Base-by-base conservation (phyloP, 2,329 filamentous ascomycete species). In the Fusarium mundagurra region DNA sequence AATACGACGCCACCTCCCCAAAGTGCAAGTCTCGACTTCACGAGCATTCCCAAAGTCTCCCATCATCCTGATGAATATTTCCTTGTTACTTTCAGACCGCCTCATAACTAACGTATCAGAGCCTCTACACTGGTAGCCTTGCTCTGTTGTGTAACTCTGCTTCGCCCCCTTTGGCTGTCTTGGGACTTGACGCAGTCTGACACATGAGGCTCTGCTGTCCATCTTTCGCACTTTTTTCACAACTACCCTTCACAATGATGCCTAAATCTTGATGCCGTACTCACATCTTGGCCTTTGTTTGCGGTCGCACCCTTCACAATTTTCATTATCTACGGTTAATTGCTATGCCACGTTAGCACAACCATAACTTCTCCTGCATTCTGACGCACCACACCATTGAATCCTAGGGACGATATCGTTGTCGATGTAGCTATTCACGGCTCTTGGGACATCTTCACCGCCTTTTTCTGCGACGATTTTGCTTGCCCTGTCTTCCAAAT, bases 301-400 rank as follows among this genome's bases (percentile, higher is more conserved):
- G 1, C 24, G 65, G 69, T 41, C 69, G 44, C 64, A 62, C 41
- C 33, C n/a, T 29, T 24, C 44, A 54, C 34, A 51, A 36, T 41
- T 57, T 48, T 47, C 53, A 33, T 22, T 17, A 22, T 51, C 53
- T 38, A 8, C 33, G 44, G 64, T 41, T 29, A 6, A 53, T 65
- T 41, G 12, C 11, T 22, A 55, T 75, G 73, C 73, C 73, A 75
- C 72, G 69, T 75, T 59, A 24, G 14, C 38, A 66, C 67, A 68
- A 39, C 63, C 67, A 68, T 64, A 24, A 59, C 6, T 8, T 51
- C 13, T 62, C 29, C 54, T 73, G 69, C 69, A 75, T 57, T 41
- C n/a, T 61, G 27, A 41, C 64, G 11, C 71, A 69, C 67, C 67
- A 65, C 20, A 38, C 36, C 36, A 38, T 38, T 38, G 17, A 38